These are phyloP conservation scores for Ustilago nuda DNA, from an alignment of 1,284 basidiomycete genomes.

Conservation along the genomic window DNA sequence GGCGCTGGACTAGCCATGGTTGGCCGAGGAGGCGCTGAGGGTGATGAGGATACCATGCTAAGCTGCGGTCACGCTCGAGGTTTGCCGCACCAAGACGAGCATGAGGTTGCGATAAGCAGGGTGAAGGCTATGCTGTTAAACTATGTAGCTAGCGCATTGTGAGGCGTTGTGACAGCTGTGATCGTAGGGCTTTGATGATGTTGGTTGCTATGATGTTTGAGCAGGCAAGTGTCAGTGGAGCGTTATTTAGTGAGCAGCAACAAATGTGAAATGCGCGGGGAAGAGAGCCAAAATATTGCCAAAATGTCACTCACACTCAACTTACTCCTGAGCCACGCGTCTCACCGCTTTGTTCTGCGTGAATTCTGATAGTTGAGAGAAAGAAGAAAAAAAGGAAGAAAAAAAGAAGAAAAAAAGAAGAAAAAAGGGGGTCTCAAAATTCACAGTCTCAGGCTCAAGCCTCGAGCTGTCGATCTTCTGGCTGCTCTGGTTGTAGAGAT, in stretches of 20 bases:
- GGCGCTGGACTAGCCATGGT: conserved; percentile 13
- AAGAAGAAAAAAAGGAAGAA: background rate
- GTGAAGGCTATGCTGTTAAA: background rate
- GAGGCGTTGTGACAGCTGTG: background rate
- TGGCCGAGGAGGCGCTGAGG: conserved; percentile 2
- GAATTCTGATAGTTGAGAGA: background rate
- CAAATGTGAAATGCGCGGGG: background rate
- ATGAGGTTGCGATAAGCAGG: conserved; percentile 4
- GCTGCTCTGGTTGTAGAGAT: too few relatives aligned
- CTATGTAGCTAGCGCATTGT: background rate
- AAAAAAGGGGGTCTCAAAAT: conserved; percentile 1
- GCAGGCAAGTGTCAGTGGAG: background rate
- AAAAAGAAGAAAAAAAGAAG: too few relatives aligned
- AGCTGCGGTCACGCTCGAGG: conserved; percentile 4
- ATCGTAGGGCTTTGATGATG: background rate
- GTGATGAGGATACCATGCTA: conserved; percentile 10
- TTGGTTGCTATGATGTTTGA: background rate
- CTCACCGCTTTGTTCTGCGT: background rate
- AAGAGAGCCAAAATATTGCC: conserved; percentile 1
- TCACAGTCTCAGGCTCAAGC: background rate
- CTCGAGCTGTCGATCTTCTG: too few relatives aligned
- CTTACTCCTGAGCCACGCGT: conserved; percentile 4
- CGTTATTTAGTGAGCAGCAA: background rate
- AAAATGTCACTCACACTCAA: background rate
- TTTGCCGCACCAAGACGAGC: conserved; percentile 8